Percentiles rank a stretch among this genome's conserved stretches.
phyloP scores from a whole-genome alignment of 2,329 filamentous ascomycete genomes.

The Coleophoma cylindrospora region DNA sequence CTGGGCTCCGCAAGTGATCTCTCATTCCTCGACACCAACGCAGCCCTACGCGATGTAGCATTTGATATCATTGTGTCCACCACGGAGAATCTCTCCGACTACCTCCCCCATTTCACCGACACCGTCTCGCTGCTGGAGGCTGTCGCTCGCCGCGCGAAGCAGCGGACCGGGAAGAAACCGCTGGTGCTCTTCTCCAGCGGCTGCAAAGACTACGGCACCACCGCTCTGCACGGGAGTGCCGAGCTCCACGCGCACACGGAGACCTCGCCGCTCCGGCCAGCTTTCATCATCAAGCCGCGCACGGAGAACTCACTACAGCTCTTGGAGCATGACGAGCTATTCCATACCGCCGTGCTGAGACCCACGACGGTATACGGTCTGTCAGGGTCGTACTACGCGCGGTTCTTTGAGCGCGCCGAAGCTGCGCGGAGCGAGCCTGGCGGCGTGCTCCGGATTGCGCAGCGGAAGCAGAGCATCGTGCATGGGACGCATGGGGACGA shows the following conservation, averaged over 20 bases:
- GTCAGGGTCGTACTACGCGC: background rate
- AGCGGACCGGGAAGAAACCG: constrained; percentile 26
- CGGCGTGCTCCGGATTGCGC: constrained; percentile 27
- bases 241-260: constrained; percentile 37
- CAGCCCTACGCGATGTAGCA: constrained; percentile 11
- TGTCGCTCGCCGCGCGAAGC: constrained; percentile 28
- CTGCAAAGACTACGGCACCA: constrained; percentile 44
- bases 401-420: constrained; percentile 37
- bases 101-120: constrained; percentile 33
- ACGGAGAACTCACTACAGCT: constrained; percentile 27
- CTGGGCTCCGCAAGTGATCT: constrained; percentile 32
- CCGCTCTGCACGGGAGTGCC: constrained; percentile 25
- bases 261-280: constrained; percentile 30
- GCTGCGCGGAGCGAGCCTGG: constrained; percentile 12
- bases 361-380: constrained; percentile 41
- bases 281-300: constrained; percentile 24
- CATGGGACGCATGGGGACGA: constrained; percentile 45
- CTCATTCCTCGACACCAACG: constrained; percentile 22
- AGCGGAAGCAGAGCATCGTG: constrained; percentile 31
- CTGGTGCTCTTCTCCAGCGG: constrained; percentile 41
- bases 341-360: constrained; percentile 38
- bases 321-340: constrained; percentile 32
- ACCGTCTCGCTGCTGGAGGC: constrained; percentile 28
- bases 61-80: constrained; percentile 39
- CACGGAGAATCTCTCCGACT: constrained; percentile 35